Percentiles rank a stretch among this genome's conserved stretches.
Evolutionary conservation across 768 basidiomycete genomes (phyloP).

Genomic region (Suillus paluster): DNA sequence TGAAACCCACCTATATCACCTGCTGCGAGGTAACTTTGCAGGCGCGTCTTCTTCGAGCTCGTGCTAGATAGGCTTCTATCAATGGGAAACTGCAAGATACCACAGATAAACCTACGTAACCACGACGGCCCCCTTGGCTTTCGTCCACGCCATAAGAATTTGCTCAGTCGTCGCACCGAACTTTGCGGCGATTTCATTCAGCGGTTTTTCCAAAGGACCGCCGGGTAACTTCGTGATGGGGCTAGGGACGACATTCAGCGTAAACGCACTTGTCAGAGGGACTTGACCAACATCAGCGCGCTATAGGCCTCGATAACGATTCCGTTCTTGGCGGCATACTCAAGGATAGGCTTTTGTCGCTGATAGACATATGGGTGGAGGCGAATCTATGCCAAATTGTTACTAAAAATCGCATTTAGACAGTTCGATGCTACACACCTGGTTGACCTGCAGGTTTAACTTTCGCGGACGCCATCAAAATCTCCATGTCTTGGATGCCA

Average conservation of each 20-base stretch:
- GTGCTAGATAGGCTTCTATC: constrained; percentile 46
- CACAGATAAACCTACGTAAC: constrained; percentile 51
- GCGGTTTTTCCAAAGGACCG: constrained; percentile 65
- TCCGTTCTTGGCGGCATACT: constrained; percentile 56
- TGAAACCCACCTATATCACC: constrained; percentile 60
- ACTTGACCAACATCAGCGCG: constrained; percentile 7
- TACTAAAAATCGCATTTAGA: no score
- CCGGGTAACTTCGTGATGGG: constrained; percentile 59
- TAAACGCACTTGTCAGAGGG: constrained; percentile 45
- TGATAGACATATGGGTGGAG: constrained; percentile 74
- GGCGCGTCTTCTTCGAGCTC: constrained; percentile 65
- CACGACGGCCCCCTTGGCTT: constrained; percentile 66
- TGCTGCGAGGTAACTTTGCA: constrained; percentile 70
- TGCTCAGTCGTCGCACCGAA: no score
- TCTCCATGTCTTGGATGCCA: constrained; percentile 53
- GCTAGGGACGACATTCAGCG: no score
- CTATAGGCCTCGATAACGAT: constrained; percentile 79
- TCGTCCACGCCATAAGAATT: constrained; percentile 22
- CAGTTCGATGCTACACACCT: constrained; percentile 46
- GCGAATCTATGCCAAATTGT: constrained; percentile 48
- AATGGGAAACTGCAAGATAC: not conserved
- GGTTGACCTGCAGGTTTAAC: constrained; percentile 70
- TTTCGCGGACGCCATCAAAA: constrained; percentile 59
- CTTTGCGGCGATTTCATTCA: constrained; percentile 50
- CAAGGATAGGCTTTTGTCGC: constrained; percentile 56